A percentile compares a stretch with the other conserved stretches of the same genome.
phyloP scores from a whole-genome alignment of 306 rosid genomes.

The Alnus rubra region DNA sequence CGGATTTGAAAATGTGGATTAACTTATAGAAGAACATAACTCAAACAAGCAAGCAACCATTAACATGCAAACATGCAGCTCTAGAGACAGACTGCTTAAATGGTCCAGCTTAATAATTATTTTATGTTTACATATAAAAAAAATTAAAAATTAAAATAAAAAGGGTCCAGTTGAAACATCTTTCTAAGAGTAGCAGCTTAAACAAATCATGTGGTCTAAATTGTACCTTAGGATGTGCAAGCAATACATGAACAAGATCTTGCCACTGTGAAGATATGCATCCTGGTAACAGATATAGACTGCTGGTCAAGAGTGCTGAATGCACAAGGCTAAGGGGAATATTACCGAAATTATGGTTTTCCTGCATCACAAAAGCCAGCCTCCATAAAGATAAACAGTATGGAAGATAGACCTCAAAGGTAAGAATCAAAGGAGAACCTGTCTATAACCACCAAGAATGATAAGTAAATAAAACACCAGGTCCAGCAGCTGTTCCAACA shows the following conservation, averaged over 20 bases:
- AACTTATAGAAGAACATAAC: slow-evolving; percentile 10
- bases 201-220: slow-evolving; percentile 13
- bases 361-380: slow-evolving; percentile 60
- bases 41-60: slow-evolving; percentile 24
- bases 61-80: slow-evolving; percentile 23
- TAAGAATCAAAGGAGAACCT: slow-evolving; percentile 52
- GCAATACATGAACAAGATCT: slow-evolving; percentile 80
- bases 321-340: slow-evolving; percentile 46
- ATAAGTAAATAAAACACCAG: slow-evolving; percentile 76
- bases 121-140: too few species aligned
- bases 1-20: not conserved
- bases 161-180: slow-evolving; percentile 9
- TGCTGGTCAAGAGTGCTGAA: slow-evolving; percentile 79
- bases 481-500: slow-evolving; percentile 76
- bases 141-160: too few species aligned
- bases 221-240: slow-evolving; percentile 87
- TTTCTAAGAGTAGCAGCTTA: slow-evolving; percentile 17
- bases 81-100: slow-evolving; percentile 15
- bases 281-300: slow-evolving; percentile 67
- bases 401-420: slow-evolving; percentile 31
- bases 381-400: slow-evolving; percentile 30
- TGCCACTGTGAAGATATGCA: slow-evolving; percentile 81
- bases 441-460: slow-evolving; percentile 64
- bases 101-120: not conserved
- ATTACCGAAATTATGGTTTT: slow-evolving; percentile 43